Base-by-base conservation (phyloP, 306 rosid species). In the Castanea sativa region DNA sequence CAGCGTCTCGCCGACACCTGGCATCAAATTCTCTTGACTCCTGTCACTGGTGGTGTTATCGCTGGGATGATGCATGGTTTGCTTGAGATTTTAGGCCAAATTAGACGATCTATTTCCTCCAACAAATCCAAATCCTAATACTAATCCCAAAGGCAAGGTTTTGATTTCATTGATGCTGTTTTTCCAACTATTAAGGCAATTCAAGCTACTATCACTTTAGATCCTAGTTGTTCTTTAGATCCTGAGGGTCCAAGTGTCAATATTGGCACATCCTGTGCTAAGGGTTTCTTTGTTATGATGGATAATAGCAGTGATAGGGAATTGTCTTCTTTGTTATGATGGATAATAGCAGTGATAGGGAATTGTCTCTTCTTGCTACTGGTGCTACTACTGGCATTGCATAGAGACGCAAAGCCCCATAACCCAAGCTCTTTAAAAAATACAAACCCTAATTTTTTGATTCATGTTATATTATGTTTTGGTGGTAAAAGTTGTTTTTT, bases 241-340 rank as follows among this genome's bases (percentile, higher is more conserved):
- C 99, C 99, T 61, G 96, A 95, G 88, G 99, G 99, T 64, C 99
- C 99, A 55, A 95, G 99, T 77, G 98, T 95, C 43, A 98, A 95
- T 87, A 95, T 95, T 73, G 99, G 99, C 73, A 91, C 90, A 88
- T 95, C 99, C 12, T 92, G 97, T 87, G 99, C 99, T 78, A 81
- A 90, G 13, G 98, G 99, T 49, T 92, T 95, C 89, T 95, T 96
- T 25, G 69, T 90, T 59, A 86, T 91, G 94, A 95, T 95, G 98
- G 99, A 92, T 83, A 93, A 91, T 87, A 92, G 92, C 82, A 85
- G 92, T 80, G 97, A 92, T 84, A 90, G 92, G 87, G 87, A 73
- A 86, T 92, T 91, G 76, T 98, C 99, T 69, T 95, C 89, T 95
- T 96, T 25, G 69, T 90, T 59, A 86, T 91, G 94, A 95, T 95